Conservation (phyloP, 225 moss, liverwort and hornwort genomes). For the Pseudoscleropodium purum region DNA sequence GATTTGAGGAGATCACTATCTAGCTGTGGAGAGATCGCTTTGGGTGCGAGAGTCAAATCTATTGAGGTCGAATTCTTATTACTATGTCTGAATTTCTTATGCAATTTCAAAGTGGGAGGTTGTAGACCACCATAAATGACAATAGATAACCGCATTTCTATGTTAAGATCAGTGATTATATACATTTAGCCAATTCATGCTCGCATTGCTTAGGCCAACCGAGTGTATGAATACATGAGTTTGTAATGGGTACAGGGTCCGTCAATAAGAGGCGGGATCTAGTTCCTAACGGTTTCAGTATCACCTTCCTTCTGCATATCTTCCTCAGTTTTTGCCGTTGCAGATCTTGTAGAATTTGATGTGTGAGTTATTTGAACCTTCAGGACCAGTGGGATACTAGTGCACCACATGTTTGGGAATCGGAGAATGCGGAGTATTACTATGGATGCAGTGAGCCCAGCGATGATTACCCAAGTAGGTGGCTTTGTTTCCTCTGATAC, state of each 20-base stretch:
- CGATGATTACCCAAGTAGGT: slow-evolving; percentile 50
- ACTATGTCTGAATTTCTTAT: background rate
- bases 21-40: background rate
- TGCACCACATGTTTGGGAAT: slow-evolving; percentile 53
- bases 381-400: slow-evolving; percentile 51
- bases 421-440: slow-evolving; percentile 68
- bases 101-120: background rate
- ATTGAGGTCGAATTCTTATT: background rate
- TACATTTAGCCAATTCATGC: background rate
- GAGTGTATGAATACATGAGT: background rate
- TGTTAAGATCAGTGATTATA: background rate
- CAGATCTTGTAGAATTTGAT: background rate
- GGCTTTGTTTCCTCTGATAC: background rate
- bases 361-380: background rate
- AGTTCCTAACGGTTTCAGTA: background rate
- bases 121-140: background rate
- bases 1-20: background rate
- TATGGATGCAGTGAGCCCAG: slow-evolving; percentile 81
- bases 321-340: background rate
- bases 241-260: background rate
- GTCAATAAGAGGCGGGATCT: background rate
- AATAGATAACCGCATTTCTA: background rate
- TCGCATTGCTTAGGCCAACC: background rate
- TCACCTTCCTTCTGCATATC: background rate
- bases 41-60: background rate